These are phyloP conservation scores for Hyaloscypha finlandica DNA, from an alignment of 495 filamentous ascomycete genomes.

Conservation along the genomic window DNA sequence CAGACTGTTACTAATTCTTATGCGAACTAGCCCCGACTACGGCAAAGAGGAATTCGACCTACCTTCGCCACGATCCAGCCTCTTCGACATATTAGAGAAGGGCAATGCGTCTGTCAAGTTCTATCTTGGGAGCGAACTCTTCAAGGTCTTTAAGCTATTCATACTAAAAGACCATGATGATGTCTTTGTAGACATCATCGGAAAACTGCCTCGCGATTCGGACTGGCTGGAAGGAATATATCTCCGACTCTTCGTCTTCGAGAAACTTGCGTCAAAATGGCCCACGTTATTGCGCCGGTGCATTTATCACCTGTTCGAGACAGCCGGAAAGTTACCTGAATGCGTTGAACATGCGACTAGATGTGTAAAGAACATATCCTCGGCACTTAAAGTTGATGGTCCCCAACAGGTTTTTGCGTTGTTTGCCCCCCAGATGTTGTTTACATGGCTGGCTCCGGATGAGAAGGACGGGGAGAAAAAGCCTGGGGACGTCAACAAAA, in stretches of 20 bases:
- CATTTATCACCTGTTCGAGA: slow-evolving; percentile 93
- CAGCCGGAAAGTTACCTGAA: slow-evolving; percentile 64
- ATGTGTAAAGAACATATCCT: slow-evolving; percentile 67
- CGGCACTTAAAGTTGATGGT: slow-evolving; percentile 59
- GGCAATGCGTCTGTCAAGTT: slow-evolving; percentile 75
- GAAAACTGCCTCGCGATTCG: slow-evolving; percentile 68
- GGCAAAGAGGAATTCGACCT: slow-evolving; percentile 49
- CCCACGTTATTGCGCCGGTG: slow-evolving; percentile 77
- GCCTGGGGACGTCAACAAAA: slow-evolving; percentile 57
- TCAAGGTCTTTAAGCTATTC: slow-evolving; percentile 78
- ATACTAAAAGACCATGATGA: slow-evolving; percentile 76
- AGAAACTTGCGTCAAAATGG: slow-evolving; percentile 75
- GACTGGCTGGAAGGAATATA: slow-evolving; percentile 82
- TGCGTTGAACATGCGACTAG: slow-evolving; percentile 68
- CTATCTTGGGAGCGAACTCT: slow-evolving; percentile 64
- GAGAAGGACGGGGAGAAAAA: slow-evolving; percentile 33
- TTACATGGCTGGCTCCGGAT: slow-evolving; percentile 69
- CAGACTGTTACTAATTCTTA: slow-evolving; percentile 64
- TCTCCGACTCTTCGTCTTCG: slow-evolving; percentile 73
- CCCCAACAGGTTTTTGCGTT: slow-evolving; percentile 76
- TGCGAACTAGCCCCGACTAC: slow-evolving; percentile 66
- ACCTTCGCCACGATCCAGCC: slow-evolving; percentile 69
- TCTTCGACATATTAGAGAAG: slow-evolving; percentile 67
- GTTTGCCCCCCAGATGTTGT: slow-evolving; percentile 89
- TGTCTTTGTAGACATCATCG: slow-evolving; percentile 76